phyloP scores from a whole-genome alignment of 371 early-diverging fungal species.

The Coemansia sp. region DNA sequence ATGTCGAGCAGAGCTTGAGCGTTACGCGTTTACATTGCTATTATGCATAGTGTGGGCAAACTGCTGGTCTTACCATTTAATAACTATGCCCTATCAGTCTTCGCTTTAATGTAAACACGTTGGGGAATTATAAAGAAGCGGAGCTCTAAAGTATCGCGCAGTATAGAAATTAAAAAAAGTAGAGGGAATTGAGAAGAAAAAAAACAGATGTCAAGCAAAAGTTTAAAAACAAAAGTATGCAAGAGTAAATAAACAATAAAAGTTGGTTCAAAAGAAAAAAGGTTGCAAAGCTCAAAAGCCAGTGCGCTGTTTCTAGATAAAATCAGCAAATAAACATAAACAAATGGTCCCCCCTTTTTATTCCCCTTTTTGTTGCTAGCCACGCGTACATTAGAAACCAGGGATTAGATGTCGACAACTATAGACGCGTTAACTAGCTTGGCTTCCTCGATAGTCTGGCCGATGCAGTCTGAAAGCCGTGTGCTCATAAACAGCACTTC shows the following conservation, averaged over 20 bases:
- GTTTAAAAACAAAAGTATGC: neutral
- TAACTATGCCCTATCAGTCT: neutral
- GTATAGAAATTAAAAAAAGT: neutral
- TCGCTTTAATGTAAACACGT: neutral
- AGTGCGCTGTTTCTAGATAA: neutral
- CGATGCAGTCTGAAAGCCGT: slow-evolving; percentile 61
- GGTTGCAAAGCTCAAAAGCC: neutral
- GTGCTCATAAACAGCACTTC: slow-evolving; percentile 72
- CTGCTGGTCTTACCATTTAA: neutral
- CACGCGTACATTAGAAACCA: neutral
- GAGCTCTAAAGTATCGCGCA: too few relatives aligned
- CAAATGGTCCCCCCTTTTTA: neutral
- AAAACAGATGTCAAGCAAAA: neutral
- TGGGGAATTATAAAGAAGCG: neutral
- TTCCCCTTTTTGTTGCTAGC: slow-evolving; percentile 1
- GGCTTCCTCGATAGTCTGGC: slow-evolving; percentile 65
- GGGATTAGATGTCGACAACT: slow-evolving; percentile 51
- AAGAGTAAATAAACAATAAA: neutral
- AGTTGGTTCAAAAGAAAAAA: neutral
- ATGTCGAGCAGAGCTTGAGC: neutral
- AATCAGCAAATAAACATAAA: neutral
- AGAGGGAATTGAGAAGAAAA: neutral
- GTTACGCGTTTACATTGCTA: neutral
- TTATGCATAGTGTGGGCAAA: neutral
- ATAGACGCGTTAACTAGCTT: slow-evolving; percentile 65